phyloP scores from a whole-genome alignment of 1,284 basidiomycete genomes.

The Leccinum colubrinum region DNA sequence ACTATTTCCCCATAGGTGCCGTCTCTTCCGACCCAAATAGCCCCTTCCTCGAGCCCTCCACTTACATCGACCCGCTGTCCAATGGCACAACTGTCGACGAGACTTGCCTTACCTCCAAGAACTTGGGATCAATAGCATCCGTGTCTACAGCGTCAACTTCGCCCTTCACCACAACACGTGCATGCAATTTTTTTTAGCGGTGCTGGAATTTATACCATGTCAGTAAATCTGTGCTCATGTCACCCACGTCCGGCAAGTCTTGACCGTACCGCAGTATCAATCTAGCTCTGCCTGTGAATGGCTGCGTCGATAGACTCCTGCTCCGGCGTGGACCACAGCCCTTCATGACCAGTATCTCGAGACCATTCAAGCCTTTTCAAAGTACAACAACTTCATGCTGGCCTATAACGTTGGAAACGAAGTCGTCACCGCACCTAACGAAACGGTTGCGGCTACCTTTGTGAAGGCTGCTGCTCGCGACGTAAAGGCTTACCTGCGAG shows the following conservation, averaged over 20 bases:
- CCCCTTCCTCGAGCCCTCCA: constrained; percentile 76
- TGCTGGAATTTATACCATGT: constrained; percentile 90
- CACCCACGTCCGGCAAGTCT: background rate
- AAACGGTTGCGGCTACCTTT: constrained; percentile 71
- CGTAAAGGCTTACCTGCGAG: constrained; percentile 80
- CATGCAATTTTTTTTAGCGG: constrained; percentile 71
- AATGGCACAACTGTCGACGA: constrained; percentile 67
- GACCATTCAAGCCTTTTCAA: constrained; percentile 78
- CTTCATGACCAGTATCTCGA: constrained; percentile 77
- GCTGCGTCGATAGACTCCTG: constrained; percentile 71
- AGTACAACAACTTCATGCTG: constrained; percentile 77
- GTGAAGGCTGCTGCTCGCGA: constrained; percentile 93
- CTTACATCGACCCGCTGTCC: constrained; percentile 76
- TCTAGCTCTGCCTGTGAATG: constrained; percentile 80
- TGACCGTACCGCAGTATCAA: constrained; percentile 59
- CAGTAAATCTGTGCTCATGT: constrained; percentile 27
- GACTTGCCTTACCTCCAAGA: constrained; percentile 77
- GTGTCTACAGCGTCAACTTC: constrained; percentile 85
- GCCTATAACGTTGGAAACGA: constrained; percentile 91
- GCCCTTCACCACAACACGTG: constrained; percentile 82
- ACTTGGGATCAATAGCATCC: constrained; percentile 70
- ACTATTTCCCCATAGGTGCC: constrained; percentile 35
- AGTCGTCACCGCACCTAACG: constrained; percentile 61
- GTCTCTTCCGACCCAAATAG: constrained; percentile 54
- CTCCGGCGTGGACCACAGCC: constrained; percentile 81